Base-by-base conservation (phyloP, 257 asterid genomes). In the Gardenia jasminoides region DNA sequence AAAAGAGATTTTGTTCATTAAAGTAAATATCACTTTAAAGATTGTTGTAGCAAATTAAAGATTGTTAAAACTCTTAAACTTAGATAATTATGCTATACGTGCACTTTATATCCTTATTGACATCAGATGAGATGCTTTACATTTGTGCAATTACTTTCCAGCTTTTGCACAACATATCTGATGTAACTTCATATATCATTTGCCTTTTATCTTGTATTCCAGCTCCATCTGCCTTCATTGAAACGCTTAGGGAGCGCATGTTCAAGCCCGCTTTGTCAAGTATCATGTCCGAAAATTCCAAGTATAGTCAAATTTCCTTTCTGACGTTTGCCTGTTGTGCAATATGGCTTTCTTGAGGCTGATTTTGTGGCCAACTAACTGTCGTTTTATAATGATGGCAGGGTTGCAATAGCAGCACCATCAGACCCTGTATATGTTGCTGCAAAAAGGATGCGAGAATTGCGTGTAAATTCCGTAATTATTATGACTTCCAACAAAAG, bases 261-360 rank as follows among this genome's bases (percentile, higher is more conserved):
- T 91, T 93, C 91, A 93, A 94, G 90, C 99, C 99, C 50, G 88
- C 98, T 67, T 88, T 94, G 74, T 94, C 98, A 78, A 83, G 93
- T 50, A 81, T 94, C 84, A 84, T 94, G 75, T 82, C 98, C 24
- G 99, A 93, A 58, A 86, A 50, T 87, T 79, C 94, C 62, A 92
- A 91, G 99, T 94, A 87, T 48, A 61, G 54, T 31, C 26, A 33
- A 82, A 66, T 41, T 76, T 74, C 67, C 83, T 72, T 76, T 61
- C 33, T 15, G 43, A 52, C 69, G 43, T 83, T 26, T 56, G 69
- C 28, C 64, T 70, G 52, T 54, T n/a, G n/a, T 43, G 47, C 31
- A 78, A 36, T 39, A 46, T 58, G 1, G 33, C 70, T 41, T 76
- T 80, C 67, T 59, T 82, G 48, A 61, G 70, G 50, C 68, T 79